Evolutionary conservation across 2,329 filamentous ascomycete species (phyloP), one percentile per base, ranked within the genome.

Genomic region (Pyrenophora teres): DNA sequence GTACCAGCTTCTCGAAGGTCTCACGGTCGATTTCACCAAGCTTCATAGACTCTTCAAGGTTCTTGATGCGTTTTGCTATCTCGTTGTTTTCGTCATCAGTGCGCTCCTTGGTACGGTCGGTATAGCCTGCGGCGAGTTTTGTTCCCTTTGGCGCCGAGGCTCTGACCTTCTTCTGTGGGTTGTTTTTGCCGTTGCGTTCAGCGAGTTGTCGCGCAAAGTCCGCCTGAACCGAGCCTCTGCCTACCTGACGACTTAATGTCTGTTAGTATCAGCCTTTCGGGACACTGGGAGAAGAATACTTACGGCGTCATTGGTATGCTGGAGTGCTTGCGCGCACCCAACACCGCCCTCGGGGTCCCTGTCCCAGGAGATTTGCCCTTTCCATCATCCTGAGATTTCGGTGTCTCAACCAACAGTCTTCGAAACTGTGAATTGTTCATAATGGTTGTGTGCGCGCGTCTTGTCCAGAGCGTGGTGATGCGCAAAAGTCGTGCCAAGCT

Each of bases 391-490:
- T 77, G 59, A 33, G 59, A 60, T 6, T 75, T 70, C 2, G 80
- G 74, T 3, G 77, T 81, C 59, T 83, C 76, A 74, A 62, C 56
- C 6, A 86, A 75, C 6, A 97, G 82, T 59, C 88, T 88, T 47
- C 94, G 88, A 68, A 99, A 99, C 67, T 97, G 90, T 37, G 92
- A 85, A 80, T 97, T 97, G 73, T 97, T 96, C 94, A 99, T 97
- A 50, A 48, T 57, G 52, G 19, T 39, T 39, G 40, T 27, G 25
- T 42, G 36, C 8, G 54, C 32, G 37, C 38, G 52, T 27, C 21
- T 25, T 9, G 27, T 35, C 32, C 21, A 38, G 16, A 19, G 15
- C 13, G 44, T 35, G 23, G 44, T 18, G 32, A 31, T 42, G 25
- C 38, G 49, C 49, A 52, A 46, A 52, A 58, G 32, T 23, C 18